Evolutionary conservation across 352 stramenopile species (phyloP).

Genomic region (Globisporangium nodosum): DNA sequence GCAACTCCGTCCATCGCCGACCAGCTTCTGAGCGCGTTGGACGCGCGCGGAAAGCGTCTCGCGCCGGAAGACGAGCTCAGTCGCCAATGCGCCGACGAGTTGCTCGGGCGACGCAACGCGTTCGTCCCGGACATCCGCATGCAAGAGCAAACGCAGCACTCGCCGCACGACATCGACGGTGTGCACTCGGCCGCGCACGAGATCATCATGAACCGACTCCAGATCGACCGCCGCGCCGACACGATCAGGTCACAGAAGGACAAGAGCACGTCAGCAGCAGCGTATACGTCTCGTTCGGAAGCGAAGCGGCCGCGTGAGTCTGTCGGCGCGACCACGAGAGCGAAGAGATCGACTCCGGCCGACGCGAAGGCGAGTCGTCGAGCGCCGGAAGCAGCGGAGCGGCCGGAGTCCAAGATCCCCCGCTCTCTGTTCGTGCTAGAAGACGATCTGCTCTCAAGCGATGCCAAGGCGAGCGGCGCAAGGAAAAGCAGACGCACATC

Average conservation of each 20-base stretch:
- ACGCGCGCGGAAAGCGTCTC: constrained; percentile 10
- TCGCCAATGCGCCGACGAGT: constrained; percentile 36
- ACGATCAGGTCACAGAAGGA: constrained; percentile 17
- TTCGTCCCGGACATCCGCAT: constrained; percentile 29
- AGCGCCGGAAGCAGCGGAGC: background rate
- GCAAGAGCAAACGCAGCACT: background rate
- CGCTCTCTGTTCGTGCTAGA: background rate
- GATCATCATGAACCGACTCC: constrained; percentile 40
- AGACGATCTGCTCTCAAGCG: background rate
- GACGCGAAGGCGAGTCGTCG: background rate
- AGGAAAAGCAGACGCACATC: background rate
- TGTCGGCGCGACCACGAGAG: background rate
- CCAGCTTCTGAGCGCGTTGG: constrained; percentile 32
- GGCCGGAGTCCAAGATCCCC: background rate
- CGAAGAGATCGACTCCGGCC: background rate
- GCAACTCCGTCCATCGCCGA: constrained; percentile 25
- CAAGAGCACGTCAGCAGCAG: background rate
- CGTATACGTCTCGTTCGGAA: background rate
- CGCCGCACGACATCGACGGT: constrained; percentile 2
- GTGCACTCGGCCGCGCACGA: constrained; percentile 25
- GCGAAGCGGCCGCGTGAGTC: background rate
- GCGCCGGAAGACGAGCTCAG: constrained; percentile 27
- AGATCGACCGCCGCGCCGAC: constrained; percentile 37
- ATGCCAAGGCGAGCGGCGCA: background rate
- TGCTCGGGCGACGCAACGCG: constrained; percentile 54